Conservation (phyloP, 139 green algal genomes). For the Diplosphaera chodatii region DNA sequence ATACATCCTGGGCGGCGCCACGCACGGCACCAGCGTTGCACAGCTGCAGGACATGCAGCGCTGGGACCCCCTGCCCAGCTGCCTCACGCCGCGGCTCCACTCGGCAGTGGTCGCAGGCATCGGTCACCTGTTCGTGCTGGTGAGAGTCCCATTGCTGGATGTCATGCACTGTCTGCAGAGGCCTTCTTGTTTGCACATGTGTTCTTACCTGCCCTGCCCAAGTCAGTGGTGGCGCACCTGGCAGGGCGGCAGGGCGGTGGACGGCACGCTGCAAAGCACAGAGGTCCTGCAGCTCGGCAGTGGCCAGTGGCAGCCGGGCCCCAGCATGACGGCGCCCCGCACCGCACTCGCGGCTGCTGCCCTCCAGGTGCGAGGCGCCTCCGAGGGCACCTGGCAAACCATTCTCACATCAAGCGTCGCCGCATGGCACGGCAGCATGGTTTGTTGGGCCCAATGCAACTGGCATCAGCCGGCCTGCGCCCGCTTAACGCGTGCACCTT, state of each 20-base stretch:
- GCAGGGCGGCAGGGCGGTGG: conserved; percentile 21
- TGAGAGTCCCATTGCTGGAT: too few relatives aligned
- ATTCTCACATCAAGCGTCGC: conserved; percentile 9
- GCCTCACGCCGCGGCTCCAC: conserved; percentile 29
- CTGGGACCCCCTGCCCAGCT: conserved; percentile 10
- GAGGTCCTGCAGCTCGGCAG: not conserved
- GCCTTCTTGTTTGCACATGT: too few relatives aligned
- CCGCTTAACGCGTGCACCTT: too few relatives aligned
- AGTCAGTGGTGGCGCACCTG: too few relatives aligned
- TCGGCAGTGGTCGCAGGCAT: conserved; percentile 18
- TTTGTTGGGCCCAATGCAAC: too few relatives aligned
- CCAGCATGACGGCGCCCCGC: conserved; percentile 34
- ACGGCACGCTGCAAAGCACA: not conserved
- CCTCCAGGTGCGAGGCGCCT: conserved; percentile 33
- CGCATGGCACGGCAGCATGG: not conserved
- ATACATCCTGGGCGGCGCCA: conserved; percentile 11
- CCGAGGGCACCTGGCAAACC: conserved; percentile 25
- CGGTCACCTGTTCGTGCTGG: conserved; percentile 31
- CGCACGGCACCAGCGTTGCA: conserved; percentile 22
- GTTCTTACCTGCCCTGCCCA: too few relatives aligned
- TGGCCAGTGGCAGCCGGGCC: not conserved
- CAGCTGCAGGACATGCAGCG: conserved; percentile 6
- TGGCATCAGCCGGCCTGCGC: too few relatives aligned
- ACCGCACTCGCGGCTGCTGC: conserved; percentile 34
- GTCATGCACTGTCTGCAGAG: too few relatives aligned